Conservation (phyloP, 2,329 filamentous ascomycete genomes). For the Colletotrichum sp. region DNA sequence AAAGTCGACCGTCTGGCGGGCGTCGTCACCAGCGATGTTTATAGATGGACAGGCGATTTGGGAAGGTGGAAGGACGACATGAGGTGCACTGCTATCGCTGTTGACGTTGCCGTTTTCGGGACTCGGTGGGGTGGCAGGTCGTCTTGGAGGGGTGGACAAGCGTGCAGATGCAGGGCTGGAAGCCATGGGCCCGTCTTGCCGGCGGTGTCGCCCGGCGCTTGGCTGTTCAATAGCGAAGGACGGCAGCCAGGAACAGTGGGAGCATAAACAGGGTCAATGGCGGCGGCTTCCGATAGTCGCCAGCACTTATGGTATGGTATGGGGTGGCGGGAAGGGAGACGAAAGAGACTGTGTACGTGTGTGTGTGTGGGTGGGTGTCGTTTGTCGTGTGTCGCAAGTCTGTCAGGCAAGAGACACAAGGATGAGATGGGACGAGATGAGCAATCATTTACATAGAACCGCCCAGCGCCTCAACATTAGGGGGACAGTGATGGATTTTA, state of each 20-base stretch:
- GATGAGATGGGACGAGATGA: constrained; percentile 5
- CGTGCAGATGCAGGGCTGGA: constrained; percentile 44
- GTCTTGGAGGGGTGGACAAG: constrained; percentile 48
- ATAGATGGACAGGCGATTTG: constrained; percentile 3
- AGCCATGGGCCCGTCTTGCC: constrained; percentile 55
- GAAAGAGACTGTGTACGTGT: background rate
- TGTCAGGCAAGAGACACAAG: background rate
- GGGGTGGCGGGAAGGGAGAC: background rate
- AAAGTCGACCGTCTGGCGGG: background rate
- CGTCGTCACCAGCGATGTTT: background rate
- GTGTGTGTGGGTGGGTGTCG: background rate
- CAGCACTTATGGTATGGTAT: constrained; percentile 3
- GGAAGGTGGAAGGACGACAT: background rate
- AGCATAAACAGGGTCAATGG: background rate
- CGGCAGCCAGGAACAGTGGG: background rate
- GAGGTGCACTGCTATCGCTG: constrained; percentile 7
- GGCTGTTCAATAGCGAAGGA: background rate
- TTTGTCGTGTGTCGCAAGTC: background rate
- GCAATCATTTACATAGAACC: background rate
- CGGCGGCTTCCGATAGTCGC: background rate
- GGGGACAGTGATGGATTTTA: background rate
- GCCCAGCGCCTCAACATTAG: background rate
- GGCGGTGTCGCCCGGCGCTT: background rate
- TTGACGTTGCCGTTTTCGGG: constrained; percentile 25
- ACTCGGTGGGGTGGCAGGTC: constrained; percentile 69